Base-by-base conservation (phyloP, 345 rosid species). In the Syzygium aromaticum region DNA sequence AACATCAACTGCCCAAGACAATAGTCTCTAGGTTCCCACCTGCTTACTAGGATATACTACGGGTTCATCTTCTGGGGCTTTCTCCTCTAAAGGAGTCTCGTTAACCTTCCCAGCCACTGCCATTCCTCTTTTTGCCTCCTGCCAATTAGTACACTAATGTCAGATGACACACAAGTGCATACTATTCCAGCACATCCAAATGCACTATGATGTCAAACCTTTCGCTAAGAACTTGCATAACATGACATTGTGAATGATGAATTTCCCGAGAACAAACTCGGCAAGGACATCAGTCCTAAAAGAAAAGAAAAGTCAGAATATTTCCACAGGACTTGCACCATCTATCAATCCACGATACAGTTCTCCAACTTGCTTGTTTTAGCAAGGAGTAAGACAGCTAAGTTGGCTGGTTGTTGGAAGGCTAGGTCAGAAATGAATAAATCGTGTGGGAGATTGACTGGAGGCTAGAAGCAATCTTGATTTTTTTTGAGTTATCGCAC, bases 1-100 rank as follows among this genome's bases (percentile, higher is more conserved):
- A 84, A 84, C 46, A 53, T 52, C 86, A 30, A 84, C 33, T 52
- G 59, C 59, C 57, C 59, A 53, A 46, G 40, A 52, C 27, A 28
- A 53, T 52, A 84, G 40, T 23, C 43, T 33, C 46, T 16, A 84
- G 86, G 49, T 38, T 54, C 61, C 54, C 91, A 97, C 99, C 98
- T 91, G 96, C 93, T 98, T 96, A 89, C 89, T 98, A 54, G 97
- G 94, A 88, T 92, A 98, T 52, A 94, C 89, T 54, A 95, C 88
- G 88, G 98, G 97, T 90, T 98, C 99, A 85, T 96, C 98, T 87
- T 92, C 97, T 22, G 86, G 89, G 86, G 87, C 85, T 91, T 94
- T 96, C 93, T 95, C 99, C 87, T 95, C 96, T 61, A 85, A 67
- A 52, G 94, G 92, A 87, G 94, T 88, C 85, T 87, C 89, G 90